A percentile compares a stretch with the other conserved stretches of the same genome.
These are phyloP conservation scores for Eucalyptus dawsonii DNA, from an alignment of 345 rosid genomes.

Conservation along the genomic window DNA sequence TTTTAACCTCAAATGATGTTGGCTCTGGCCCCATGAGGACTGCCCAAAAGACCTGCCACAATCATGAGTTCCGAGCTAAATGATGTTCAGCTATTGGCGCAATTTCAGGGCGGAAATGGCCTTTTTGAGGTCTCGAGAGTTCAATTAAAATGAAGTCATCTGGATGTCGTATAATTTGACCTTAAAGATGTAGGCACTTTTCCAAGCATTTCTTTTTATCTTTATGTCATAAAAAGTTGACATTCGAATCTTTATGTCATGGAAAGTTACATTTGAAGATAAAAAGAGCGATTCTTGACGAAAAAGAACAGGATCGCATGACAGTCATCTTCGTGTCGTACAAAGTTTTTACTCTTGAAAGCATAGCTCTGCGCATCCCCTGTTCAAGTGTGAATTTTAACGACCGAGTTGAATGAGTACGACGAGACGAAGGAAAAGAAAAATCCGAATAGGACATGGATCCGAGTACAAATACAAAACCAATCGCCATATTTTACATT, in stretches of 20 bases:
- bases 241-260: background rate
- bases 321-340: background rate
- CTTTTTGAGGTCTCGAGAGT: background rate
- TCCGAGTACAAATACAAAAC: background rate
- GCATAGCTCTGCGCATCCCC: background rate
- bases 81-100: background rate
- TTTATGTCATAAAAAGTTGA: background rate
- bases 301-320: background rate
- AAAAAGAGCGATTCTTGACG: background rate
- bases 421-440: background rate
- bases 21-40: background rate
- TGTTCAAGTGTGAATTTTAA: background rate
- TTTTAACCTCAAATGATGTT: background rate
- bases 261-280: background rate
- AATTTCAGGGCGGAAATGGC: background rate
- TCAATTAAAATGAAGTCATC: background rate
- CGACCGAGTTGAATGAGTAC: background rate
- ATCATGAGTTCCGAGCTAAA: background rate
- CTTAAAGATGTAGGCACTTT: background rate
- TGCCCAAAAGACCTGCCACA: background rate
- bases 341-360: background rate
- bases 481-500: background rate
- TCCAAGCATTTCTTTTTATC: background rate
- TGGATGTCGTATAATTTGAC: background rate
- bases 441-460: background rate